Evolutionary conservation across 257 asterid genomes (phyloP), one percentile per base, ranked within the genome.

Genomic region (Paraleonurus japonicus): DNA sequence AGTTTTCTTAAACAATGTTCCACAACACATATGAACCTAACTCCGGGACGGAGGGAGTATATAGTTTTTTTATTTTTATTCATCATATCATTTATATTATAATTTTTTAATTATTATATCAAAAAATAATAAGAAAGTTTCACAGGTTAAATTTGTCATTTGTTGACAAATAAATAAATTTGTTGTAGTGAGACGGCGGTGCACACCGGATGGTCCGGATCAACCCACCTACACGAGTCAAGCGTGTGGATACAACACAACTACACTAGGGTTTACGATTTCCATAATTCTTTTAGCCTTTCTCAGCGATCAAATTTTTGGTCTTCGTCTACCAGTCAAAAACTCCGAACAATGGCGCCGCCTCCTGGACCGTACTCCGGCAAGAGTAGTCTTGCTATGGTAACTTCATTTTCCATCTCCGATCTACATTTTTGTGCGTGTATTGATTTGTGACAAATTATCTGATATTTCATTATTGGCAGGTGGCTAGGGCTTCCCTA

Each of bases 331-430:
- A 63, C 79, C 45, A 23, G 19, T 72, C 63, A 59, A 61, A 24
- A 32, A 4, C 54, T 59, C 67, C 59, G 41, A 69, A 50, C 67
- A 65, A 85, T 85, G 90, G 22, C 86, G 81, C 83, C 83, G 72
- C 86, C 86, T 26, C 86, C 86, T 61, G 90, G 86, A 61, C 86
- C 73, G 20, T 83, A 85, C 76, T 83, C 90, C 47, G 91, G 88
- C 79, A 77, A 79, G 75, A 86, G 91, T 76, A 65, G 84, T 58
- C 81, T 86, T 15, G 91, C 91, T 64, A 57, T 71, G 84, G 84
- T 78, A 68, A 68, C 10, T 66, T 4, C 7, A 0, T 4, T 48
- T 61, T 77, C 35, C 2, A 11, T 47, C 2, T 50, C 74, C 73
- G 76, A 75, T 80, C 76, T 69, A 2, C 47, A 5, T 58, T 17